Percentiles rank a stretch among this genome's conserved stretches.
These are phyloP conservation scores for Tolypocladium ovalisporum DNA, from an alignment of 2,329 filamentous ascomycete species.

Conservation along the genomic window DNA sequence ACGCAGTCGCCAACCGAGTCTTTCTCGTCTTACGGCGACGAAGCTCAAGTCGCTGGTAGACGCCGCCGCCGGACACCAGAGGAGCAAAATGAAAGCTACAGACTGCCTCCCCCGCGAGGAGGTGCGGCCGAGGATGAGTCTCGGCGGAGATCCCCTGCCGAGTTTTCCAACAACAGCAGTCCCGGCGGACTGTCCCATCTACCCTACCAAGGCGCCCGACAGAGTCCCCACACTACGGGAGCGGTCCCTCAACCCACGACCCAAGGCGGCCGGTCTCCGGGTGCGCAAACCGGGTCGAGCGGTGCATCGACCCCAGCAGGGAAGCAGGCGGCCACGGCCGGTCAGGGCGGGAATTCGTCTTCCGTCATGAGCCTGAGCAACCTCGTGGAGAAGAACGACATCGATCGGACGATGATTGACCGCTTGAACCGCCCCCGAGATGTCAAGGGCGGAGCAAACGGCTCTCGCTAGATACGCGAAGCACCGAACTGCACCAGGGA, in stretches of 20 bases:
- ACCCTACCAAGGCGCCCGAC: constrained; percentile 22
- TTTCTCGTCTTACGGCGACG: constrained; percentile 28
- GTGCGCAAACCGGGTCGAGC: constrained; percentile 23
- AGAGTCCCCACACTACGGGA: constrained; percentile 28
- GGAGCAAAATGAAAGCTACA: constrained; percentile 29
- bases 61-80: constrained; percentile 26
- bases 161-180: constrained; percentile 36
- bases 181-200: constrained; percentile 29
- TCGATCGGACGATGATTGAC: constrained; percentile 44
- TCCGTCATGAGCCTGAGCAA: constrained; percentile 45
- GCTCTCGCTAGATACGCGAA: constrained; percentile 2
- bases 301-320: constrained; percentile 22
- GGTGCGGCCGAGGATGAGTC: constrained; percentile 35
- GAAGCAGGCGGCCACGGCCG: constrained; percentile 10
- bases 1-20: constrained; percentile 33
- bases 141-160: constrained; percentile 39
- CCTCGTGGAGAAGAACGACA: constrained; percentile 40
- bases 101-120: constrained; percentile 32
- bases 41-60: constrained; percentile 19
- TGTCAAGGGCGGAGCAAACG: constrained; percentile 2
- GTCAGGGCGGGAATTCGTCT: constrained; percentile 12
- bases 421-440: constrained; percentile 31
- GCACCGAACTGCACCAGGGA: background rate
- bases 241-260: constrained; percentile 20
- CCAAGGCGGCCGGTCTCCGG: constrained; percentile 23